Conservation (phyloP, 208 protist genomes). For the Acanthamoeba sp. region DNA sequence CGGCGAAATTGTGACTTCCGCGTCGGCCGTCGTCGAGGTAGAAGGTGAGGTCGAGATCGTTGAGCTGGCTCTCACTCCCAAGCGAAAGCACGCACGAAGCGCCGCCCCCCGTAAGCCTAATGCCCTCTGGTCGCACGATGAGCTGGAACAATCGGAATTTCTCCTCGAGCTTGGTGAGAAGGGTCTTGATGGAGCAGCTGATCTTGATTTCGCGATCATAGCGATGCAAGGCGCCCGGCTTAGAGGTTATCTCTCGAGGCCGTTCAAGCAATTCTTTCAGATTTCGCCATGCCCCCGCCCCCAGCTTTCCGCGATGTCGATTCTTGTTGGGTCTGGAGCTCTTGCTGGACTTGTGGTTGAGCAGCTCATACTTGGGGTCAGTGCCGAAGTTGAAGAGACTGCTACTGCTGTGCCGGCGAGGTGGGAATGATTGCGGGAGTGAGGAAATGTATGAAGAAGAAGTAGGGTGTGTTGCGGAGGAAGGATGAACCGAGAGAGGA, state of each 20-base stretch:
- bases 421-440: not conserved
- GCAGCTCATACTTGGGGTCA: not conserved
- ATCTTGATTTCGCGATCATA: slow-evolving; percentile 12
- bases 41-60: slow-evolving; percentile 21
- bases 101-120: not conserved
- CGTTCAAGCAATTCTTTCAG: slow-evolving; percentile 3
- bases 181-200: slow-evolving; percentile 5
- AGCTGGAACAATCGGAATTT: not conserved
- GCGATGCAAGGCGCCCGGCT: not conserved
- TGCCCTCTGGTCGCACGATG: slow-evolving; percentile 12
- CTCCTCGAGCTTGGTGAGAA: not conserved
- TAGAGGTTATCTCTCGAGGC: slow-evolving; percentile 19
- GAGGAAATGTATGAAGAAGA: not conserved
- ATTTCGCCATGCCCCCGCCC: not conserved
- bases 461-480: not conserved
- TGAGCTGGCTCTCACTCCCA: slow-evolving; percentile 2
- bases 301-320: slow-evolving; percentile 18
- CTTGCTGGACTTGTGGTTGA: slow-evolving; percentile 12
- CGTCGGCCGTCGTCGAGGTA: slow-evolving; percentile 15
- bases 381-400: slow-evolving; percentile 22
- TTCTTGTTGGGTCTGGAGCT: not conserved
- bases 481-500: not conserved
- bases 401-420: slow-evolving; percentile 17
- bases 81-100: slow-evolving; percentile 8
- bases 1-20: slow-evolving; percentile 14